Percentiles rank a stretch among this genome's conserved stretches.
phyloP scores from a whole-genome alignment of 2,329 filamentous ascomycete species.

The Lithohypha guttulata region DNA sequence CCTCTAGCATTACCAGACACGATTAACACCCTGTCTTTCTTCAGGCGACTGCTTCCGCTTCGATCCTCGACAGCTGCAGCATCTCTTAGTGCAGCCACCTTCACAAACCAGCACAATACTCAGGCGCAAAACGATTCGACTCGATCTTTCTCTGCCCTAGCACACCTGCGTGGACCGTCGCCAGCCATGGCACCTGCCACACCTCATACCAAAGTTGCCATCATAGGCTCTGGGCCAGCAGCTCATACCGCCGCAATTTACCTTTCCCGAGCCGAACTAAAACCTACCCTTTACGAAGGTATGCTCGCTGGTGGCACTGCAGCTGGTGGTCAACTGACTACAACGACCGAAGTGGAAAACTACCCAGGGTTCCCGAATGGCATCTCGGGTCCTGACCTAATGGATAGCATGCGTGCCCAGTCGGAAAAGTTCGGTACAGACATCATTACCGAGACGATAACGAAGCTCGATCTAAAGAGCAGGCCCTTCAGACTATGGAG shows the following conservation, averaged over 20 bases:
- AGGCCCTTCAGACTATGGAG: slow-evolving; percentile 89
- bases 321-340: slow-evolving; percentile 91
- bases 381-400: slow-evolving; percentile 77
- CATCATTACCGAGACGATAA: slow-evolving; percentile 86
- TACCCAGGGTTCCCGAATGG: slow-evolving; percentile 87
- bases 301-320: slow-evolving; percentile 97
- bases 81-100: slow-evolving; percentile 58
- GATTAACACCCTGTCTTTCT: slow-evolving; percentile 31
- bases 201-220: slow-evolving; percentile 20
- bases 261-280: slow-evolving; percentile 83
- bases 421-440: slow-evolving; percentile 85
- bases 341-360: slow-evolving; percentile 97
- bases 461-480: slow-evolving; percentile 70
- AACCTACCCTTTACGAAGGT: slow-evolving; percentile 92
- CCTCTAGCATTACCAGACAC: background rate
- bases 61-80: slow-evolving; percentile 64
- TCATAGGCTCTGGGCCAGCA: slow-evolving; percentile 89
- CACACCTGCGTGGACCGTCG: slow-evolving; percentile 28
- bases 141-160: slow-evolving; percentile 22
- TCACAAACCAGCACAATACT: slow-evolving; percentile 48
- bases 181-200: slow-evolving; percentile 65
- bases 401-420: slow-evolving; percentile 92
- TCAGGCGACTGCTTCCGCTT: slow-evolving; percentile 58
- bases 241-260: slow-evolving; percentile 97
- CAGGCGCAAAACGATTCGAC: slow-evolving; percentile 23